Percentiles rank a stretch among this genome's conserved stretches.
phyloP scores from a whole-genome alignment of 2,329 filamentous ascomycete species.

The Epichloe aotearoae region DNA sequence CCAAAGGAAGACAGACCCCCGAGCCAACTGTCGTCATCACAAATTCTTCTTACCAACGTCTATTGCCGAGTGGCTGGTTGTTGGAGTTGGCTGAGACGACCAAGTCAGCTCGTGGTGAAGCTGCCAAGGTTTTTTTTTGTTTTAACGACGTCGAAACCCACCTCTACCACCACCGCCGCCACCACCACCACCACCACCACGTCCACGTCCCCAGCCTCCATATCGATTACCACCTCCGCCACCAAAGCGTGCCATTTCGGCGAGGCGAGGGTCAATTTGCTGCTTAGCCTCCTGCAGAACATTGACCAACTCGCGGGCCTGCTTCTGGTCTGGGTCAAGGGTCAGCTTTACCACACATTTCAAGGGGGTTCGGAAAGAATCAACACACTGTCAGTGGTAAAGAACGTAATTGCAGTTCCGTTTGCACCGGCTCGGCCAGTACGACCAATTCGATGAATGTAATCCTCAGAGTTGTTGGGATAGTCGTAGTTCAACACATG shows the following conservation, averaged over 20 bases:
- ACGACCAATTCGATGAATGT: constrained; percentile 92
- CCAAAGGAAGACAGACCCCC: background rate
- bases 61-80: constrained; percentile 34
- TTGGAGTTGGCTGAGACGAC: constrained; percentile 32
- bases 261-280: constrained; percentile 88
- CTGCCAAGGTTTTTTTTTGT: constrained; percentile 15
- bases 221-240: constrained; percentile 67
- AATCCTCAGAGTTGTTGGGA: constrained; percentile 97
- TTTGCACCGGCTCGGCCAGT: constrained; percentile 90
- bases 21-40: background rate
- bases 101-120: constrained; percentile 22
- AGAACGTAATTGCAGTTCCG: constrained; percentile 95
- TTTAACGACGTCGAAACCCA: constrained; percentile 27
- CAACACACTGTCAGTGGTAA: constrained; percentile 95
- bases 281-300: constrained; percentile 96
- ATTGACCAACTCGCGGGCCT: constrained; percentile 89
- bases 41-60: constrained; percentile 32
- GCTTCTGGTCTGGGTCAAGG: constrained; percentile 58
- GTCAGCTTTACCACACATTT: background rate
- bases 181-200: constrained; percentile 28
- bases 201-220: constrained; percentile 57
- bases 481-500: constrained; percentile 99
- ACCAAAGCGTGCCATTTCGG: constrained; percentile 89
- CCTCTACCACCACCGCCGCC: constrained; percentile 26
- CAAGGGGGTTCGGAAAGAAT: background rate